Evolutionary conservation across 2,329 filamentous ascomycete species (phyloP).

Genomic region (Microcyclospora pomicola): DNA sequence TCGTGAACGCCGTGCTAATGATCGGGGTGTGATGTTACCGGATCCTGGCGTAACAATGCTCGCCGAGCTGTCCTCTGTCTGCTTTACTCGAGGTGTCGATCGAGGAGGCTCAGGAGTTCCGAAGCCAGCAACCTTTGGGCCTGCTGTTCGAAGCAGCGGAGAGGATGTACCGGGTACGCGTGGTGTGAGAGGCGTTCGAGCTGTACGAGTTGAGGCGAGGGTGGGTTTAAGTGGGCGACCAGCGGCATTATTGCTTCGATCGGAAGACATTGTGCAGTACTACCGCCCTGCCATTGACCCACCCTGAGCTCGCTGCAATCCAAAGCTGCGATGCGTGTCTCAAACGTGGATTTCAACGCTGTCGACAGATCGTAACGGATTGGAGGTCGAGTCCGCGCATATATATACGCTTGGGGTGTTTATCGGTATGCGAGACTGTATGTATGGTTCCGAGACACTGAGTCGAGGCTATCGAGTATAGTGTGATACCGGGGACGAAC

Average conservation of each 20-base stretch:
- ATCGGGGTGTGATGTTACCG: slow-evolving; percentile 65
- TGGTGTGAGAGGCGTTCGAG: slow-evolving; percentile 45
- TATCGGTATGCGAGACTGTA: too few relatives aligned
- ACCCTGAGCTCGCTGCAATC: too few relatives aligned
- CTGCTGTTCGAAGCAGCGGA: background rate
- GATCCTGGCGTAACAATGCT: slow-evolving; percentile 26
- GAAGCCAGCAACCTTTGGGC: too few relatives aligned
- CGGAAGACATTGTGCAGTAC: slow-evolving; percentile 7
- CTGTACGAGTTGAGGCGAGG: slow-evolving; percentile 47
- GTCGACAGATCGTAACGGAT: too few relatives aligned
- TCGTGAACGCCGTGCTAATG: slow-evolving; percentile 42
- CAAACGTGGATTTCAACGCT: too few relatives aligned
- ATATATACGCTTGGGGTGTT: too few relatives aligned
- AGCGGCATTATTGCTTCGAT: slow-evolving; percentile 33
- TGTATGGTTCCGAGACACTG: too few relatives aligned
- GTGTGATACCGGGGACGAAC: too few relatives aligned
- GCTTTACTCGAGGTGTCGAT: slow-evolving; percentile 12
- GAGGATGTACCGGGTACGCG: slow-evolving; percentile 31
- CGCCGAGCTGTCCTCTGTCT: slow-evolving; percentile 16
- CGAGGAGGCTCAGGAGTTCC: slow-evolving; percentile 27
- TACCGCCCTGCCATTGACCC: too few relatives aligned
- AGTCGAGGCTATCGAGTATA: too few relatives aligned
- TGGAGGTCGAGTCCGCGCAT: too few relatives aligned
- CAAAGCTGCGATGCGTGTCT: too few relatives aligned
- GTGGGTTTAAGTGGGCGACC: slow-evolving; percentile 54